Percentiles rank a stretch among this genome's conserved stretches.
phyloP scores from a whole-genome alignment of 2,329 filamentous ascomycete species.

The Orbilia oligospora region DNA sequence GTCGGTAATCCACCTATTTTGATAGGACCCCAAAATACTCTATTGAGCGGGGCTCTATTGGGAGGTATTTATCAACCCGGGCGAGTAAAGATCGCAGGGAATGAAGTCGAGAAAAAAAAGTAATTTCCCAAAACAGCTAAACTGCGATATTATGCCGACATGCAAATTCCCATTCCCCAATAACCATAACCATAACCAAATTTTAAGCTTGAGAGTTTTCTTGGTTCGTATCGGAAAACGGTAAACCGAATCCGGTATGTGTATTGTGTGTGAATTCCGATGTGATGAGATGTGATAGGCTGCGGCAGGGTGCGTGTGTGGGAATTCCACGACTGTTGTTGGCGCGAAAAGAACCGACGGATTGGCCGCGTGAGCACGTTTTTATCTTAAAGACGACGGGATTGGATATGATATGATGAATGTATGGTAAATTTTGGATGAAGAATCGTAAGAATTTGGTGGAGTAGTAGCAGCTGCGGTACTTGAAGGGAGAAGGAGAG shows the following conservation, averaged over 20 bases:
- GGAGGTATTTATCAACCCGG: background rate
- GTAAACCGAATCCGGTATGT: background rate
- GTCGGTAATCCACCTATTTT: background rate
- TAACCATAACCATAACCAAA: background rate
- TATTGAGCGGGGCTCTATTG: background rate
- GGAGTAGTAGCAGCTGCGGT: background rate
- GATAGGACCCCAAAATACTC: background rate
- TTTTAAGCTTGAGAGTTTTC: background rate
- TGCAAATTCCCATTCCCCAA: slow-evolving; percentile 2
- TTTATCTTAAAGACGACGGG: background rate
- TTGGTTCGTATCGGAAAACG: background rate
- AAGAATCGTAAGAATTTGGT: background rate
- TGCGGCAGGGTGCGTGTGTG: background rate
- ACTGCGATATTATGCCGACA: background rate
- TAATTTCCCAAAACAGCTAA: slow-evolving; percentile 14
- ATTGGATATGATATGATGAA: background rate
- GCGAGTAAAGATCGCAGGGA: background rate
- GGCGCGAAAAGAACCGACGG: background rate
- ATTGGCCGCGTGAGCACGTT: slow-evolving; percentile 9
- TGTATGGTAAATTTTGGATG: background rate
- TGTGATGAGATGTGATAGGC: slow-evolving; percentile 8
- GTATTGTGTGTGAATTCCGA: slow-evolving; percentile 6
- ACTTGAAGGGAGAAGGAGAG: background rate
- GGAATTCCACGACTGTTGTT: background rate
- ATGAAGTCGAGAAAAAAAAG: background rate